Evolutionary conservation across 345 rosid genomes (phyloP).

Genomic region (Ricinus communis): DNA sequence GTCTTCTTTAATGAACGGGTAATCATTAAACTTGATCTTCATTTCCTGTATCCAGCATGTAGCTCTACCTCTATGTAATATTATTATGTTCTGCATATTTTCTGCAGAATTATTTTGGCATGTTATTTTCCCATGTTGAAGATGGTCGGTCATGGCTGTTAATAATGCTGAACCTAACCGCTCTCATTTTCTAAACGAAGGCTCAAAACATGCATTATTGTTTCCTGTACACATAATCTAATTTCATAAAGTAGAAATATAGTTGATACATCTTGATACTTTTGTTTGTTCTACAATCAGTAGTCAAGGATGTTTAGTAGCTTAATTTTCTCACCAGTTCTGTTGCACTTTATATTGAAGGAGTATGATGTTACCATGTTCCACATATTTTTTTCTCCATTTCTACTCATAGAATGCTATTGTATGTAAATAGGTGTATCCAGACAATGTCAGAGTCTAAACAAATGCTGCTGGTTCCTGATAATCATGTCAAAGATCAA

Average conservation of each 20-base stretch:
- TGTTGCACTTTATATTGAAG: not conserved
- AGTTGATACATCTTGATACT: not conserved
- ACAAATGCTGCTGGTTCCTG: slow-evolving; percentile 19
- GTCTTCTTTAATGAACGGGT: slow-evolving; percentile 32
- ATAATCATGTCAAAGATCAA: slow-evolving; percentile 13
- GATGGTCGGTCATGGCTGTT: not conserved
- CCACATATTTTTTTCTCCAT: not conserved
- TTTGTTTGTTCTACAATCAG: not conserved
- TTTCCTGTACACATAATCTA: not conserved
- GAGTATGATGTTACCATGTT: not conserved
- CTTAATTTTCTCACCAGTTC: not conserved
- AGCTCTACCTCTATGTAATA: not conserved
- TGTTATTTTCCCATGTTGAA: not conserved
- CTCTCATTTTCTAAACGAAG: not conserved
- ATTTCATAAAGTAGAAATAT: not conserved
- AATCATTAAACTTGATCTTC: slow-evolving; percentile 5
- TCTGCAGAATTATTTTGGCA: slow-evolving; percentile 1
- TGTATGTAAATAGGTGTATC: slow-evolving; percentile 31
- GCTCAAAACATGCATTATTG: not conserved
- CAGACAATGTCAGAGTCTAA: slow-evolving; percentile 21
- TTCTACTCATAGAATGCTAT: not conserved
- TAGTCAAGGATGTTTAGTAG: not conserved
- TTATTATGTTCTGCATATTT: not conserved
- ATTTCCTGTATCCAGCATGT: not conserved
- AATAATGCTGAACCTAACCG: not conserved